Percentiles rank a stretch among this genome's conserved stretches.
Evolutionary conservation across 768 basidiomycete species (phyloP).

Genomic region (Dentipellis fragilis): DNA sequence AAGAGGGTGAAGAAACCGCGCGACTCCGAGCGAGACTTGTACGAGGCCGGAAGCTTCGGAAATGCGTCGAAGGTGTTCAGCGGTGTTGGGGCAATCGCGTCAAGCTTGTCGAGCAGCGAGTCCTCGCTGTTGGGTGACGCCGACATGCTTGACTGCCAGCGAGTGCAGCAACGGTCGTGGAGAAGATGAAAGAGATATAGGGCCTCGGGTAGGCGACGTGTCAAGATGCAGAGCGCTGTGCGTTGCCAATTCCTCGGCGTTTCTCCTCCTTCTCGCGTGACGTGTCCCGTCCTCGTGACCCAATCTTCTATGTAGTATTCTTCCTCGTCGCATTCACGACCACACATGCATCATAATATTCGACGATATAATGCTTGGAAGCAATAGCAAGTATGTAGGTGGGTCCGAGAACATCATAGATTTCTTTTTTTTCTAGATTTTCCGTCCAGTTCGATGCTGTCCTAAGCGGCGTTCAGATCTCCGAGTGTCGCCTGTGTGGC

Average conservation of each 20-base stretch:
- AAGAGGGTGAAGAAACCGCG: slow-evolving; percentile 40
- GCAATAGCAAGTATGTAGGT: too few species aligned
- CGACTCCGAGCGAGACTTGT: slow-evolving; percentile 19
- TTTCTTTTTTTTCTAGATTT: too few species aligned
- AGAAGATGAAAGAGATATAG: not conserved
- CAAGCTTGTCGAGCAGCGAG: slow-evolving; percentile 19
- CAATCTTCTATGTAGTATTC: too few species aligned
- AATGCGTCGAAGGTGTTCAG: slow-evolving; percentile 30
- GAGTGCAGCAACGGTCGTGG: not conserved
- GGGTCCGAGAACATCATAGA: too few species aligned
- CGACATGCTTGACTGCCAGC: not conserved
- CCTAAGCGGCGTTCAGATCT: too few species aligned
- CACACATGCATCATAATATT: too few species aligned
- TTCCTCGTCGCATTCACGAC: too few species aligned
- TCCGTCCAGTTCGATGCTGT: too few species aligned
- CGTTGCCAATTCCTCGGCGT: not conserved
- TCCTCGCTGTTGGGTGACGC: not conserved
- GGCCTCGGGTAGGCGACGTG: not conserved
- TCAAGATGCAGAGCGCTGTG: not conserved
- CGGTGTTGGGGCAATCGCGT: slow-evolving; percentile 16
- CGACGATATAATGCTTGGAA: too few species aligned
- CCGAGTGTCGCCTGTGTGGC: too few species aligned
- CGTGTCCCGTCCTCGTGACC: too few species aligned
- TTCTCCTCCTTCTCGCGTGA: not conserved
- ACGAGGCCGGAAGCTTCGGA: slow-evolving; percentile 27